Conservation (phyloP, 2,329 filamentous ascomycete genomes). For the Xylaria multiplex region DNA sequence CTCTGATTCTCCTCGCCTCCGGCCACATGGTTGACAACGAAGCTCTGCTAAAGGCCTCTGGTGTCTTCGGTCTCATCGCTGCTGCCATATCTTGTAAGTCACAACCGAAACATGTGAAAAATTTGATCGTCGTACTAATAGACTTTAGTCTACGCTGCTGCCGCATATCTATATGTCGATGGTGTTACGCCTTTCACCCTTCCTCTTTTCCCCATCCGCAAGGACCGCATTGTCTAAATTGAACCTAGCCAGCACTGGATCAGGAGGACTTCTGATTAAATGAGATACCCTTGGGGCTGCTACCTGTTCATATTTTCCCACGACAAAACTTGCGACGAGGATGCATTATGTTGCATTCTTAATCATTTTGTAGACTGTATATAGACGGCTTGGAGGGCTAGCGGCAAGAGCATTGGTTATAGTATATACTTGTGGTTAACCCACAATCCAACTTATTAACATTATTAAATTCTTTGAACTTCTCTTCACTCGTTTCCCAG, state of each 20-base stretch:
- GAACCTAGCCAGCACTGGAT: constrained; percentile 4
- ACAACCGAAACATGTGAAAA: no score
- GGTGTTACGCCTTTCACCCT: constrained; percentile 41
- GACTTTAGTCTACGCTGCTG: constrained; percentile 38
- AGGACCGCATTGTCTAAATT: constrained; percentile 39
- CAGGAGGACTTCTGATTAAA: constrained; percentile 8
- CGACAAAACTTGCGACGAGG: constrained; percentile 29
- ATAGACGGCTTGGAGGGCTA: constrained; percentile 31
- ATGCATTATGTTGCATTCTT: constrained; percentile 13
- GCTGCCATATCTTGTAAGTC: constrained; percentile 41
- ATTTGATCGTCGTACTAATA: constrained; percentile 19
- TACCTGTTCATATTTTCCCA: constrained; percentile 11
- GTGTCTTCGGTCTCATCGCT: constrained; percentile 42
- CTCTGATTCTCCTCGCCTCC: constrained; percentile 41
- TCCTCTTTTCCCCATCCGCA: constrained; percentile 42
- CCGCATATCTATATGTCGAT: constrained; percentile 41
- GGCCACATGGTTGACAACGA: constrained; percentile 40
- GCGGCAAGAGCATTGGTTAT: constrained; percentile 27
- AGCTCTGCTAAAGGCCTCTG: constrained; percentile 38
- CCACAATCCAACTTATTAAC: constrained; percentile 31
- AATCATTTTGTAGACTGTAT: constrained; percentile 34
- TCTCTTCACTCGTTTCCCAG: neutral
- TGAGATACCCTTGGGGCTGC: constrained; percentile 24
- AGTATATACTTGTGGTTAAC: constrained; percentile 30
- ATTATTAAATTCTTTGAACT: constrained; percentile 14